Evolutionary conservation across 1,284 basidiomycete species (phyloP), one percentile per base, ranked within the genome.

Genomic region (Baeospora myosura): DNA sequence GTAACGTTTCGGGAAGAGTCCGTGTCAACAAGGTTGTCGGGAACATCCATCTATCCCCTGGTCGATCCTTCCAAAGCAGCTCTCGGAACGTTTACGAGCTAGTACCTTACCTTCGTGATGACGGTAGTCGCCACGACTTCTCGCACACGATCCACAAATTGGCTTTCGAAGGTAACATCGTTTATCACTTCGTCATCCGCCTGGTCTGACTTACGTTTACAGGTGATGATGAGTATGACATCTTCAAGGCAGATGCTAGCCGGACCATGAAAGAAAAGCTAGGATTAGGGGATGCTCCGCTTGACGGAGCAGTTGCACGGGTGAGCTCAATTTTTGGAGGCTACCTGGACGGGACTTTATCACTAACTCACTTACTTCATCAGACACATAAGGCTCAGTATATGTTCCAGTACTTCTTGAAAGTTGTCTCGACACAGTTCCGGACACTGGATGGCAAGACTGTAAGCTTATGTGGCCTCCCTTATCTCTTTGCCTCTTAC

Each of bases 351-450:
- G 50, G 17, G 20, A n/a, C n/a, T n/a, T n/a, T 5, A 32, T 39
- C 11, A 28, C 41, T 29, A 20, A 41, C 44, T 26, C 43, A 16
- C 48, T 31, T 26, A 35, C 16, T 50, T 12, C 21, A 17, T 14
- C 33, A 85, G 79, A 84, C 83, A 1, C 62, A 57, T 48, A 78
- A 80, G 62, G 65, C 83, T 21, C 74, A 87, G 50, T 92, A 88
- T 59, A 91, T 93, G 90, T 94, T 90, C 74, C 90, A 92, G 57
- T 95, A 98, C 65, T 98, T 97, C 78, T 71, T 98, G 58, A 98
- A 98, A 62, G 93, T 96, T 35, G 93, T 97, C 25, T 91, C 89
- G 5, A 97, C 92, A 1, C 82, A 86, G 56, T 96, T 95, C 67
- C 74, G 78, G 48, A 85, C 83, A 24, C 66, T 94, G n/a, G 77